A percentile compares a stretch with the other conserved stretches of the same genome.
These are phyloP conservation scores for Candolleomyces eurysporus DNA, from an alignment of 768 basidiomycete species.

Conservation along the genomic window DNA sequence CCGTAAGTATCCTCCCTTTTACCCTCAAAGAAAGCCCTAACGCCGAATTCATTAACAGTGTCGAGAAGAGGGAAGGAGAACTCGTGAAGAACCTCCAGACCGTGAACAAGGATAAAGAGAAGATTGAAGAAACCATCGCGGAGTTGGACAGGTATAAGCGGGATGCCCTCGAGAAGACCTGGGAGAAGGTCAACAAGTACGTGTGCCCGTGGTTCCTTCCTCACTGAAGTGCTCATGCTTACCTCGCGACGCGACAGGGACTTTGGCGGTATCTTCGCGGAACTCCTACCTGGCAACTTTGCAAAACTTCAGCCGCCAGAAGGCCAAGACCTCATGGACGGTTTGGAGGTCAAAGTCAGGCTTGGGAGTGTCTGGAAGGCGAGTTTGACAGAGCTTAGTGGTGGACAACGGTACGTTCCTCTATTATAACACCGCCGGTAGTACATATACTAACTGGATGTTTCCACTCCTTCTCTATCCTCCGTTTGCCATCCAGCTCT, in stretches of 20 bases:
- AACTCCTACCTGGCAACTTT: constrained; percentile 93
- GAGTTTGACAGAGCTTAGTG: constrained; percentile 93
- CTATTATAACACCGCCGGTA: neutral
- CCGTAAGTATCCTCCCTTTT: constrained; percentile 49
- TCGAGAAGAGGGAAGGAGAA: constrained; percentile 89
- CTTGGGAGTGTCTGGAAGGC: constrained; percentile 98
- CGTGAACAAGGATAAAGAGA: constrained; percentile 89
- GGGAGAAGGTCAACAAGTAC: constrained; percentile 92
- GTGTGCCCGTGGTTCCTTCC: constrained; percentile 22
- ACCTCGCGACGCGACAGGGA: constrained; percentile 53
- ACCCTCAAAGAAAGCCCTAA: neutral
- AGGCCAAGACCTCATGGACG: constrained; percentile 88
- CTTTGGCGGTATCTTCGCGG: constrained; percentile 95
- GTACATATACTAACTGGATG: neutral
- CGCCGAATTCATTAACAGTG: constrained; percentile 41
- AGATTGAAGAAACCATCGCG: constrained; percentile 91
- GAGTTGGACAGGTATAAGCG: constrained; percentile 94
- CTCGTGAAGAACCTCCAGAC: constrained; percentile 85
- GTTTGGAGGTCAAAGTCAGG: constrained; percentile 95
- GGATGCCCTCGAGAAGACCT: constrained; percentile 90
- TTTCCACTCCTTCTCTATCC: neutral
- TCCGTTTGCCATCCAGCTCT: constrained; percentile 53
- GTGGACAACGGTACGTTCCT: constrained; percentile 82
- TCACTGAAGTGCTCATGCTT: neutral
- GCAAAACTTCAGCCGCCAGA: constrained; percentile 94